phyloP scores from a whole-genome alignment of 2,329 filamentous ascomycete genomes.

The Talaromyces sp. region DNA sequence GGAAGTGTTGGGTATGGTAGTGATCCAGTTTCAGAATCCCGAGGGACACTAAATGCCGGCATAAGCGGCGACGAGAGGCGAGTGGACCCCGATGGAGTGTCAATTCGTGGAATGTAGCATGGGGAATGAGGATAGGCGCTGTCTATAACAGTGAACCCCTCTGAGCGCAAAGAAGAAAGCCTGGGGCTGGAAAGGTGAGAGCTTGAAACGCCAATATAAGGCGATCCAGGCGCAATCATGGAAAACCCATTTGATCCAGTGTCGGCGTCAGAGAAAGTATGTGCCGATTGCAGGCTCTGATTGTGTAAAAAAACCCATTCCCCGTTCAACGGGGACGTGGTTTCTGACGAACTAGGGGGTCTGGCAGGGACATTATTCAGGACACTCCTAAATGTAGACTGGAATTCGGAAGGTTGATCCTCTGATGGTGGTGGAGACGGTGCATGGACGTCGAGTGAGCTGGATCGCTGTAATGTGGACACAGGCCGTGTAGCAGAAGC shows the following conservation, averaged over 20 bases:
- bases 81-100: background rate
- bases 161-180: background rate
- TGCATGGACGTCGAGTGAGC: conserved; percentile 8
- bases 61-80: background rate
- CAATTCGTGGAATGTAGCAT: background rate
- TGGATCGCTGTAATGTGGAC: conserved; percentile 3
- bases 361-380: background rate
- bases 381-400: background rate
- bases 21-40: background rate
- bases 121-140: background rate
- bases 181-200: background rate
- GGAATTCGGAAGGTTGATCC: background rate
- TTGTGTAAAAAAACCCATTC: background rate
- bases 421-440: conserved; percentile 2
- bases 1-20: background rate
- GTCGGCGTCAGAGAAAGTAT: background rate
- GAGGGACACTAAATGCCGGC: background rate
- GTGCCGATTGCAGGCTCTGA: background rate
- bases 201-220: background rate
- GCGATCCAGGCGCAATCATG: background rate
- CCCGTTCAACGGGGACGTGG: background rate
- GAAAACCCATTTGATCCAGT: background rate
- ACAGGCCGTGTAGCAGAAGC: background rate
- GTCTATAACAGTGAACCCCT: background rate
- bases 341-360: background rate